Evolutionary conservation across 2,329 filamentous ascomycete genomes (phyloP), one percentile per base, ranked within the genome.

Genomic region (Fonsecaea multimorphosa): DNA sequence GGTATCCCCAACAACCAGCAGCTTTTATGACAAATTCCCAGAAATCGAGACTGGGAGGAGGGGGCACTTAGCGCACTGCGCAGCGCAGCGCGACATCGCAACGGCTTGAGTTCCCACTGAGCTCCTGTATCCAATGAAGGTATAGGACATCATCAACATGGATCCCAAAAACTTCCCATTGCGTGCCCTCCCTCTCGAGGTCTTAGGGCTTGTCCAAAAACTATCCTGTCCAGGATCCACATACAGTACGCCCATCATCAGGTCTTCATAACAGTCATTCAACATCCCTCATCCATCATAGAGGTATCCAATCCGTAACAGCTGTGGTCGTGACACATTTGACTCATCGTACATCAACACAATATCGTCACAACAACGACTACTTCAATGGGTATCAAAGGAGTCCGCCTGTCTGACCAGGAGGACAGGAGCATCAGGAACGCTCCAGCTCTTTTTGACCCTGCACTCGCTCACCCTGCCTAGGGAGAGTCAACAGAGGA

Each of bases 261-360:
- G 9, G 4, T 24, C 44, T 3, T 49, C 44, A 36, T 56, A 56
- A 36, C 53, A 56, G 31, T 56, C 53, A 34, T 56, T 9, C 44
- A 49, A 49, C 44, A 24, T 49, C 44, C 44, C 16, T 49, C 44
- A 24, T 49, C 44, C 44, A 22, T 49, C 44, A 24, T 49, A 49
- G n/a, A n/a, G n/a, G n/a, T 49, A 49, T 49, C 44, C 44, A 24
- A 49, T 49, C 44, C 44, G 44, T 49, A 49, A 49, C 44, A 24
- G 24, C 44, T 24, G 44, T 24, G 11, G 44, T 49, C 44, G 24
- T 49, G 22, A 24, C 44, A 49, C 44, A 49, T 49, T 49, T 49
- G 19, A 8, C 53, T 56, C 53, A 56, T 56, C 31, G 29, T 56
- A 32, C 9, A 56, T 32, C 53, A 12, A 32, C 36, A 19, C 53